A percentile compares a stretch with the other conserved stretches of the same genome.
These are phyloP conservation scores for Odonthalia washingtoniensis DNA, from an alignment of 31 red algal genomes.

Conservation along the genomic window DNA sequence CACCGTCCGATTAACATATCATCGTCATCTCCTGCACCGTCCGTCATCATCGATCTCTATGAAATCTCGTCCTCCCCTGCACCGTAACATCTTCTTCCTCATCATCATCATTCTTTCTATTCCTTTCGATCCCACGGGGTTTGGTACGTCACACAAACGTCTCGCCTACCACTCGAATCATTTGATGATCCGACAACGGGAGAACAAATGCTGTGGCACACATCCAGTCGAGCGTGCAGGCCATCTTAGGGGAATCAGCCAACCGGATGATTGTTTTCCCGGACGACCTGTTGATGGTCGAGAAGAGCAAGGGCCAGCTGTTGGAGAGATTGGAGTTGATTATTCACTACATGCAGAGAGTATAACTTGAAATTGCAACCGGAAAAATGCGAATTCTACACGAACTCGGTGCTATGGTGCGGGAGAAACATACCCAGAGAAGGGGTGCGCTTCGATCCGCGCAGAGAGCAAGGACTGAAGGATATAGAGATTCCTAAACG, in stretches of 20 bases:
- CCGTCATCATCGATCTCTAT: too few species aligned
- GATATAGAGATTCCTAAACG: not conserved
- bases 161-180: too few species aligned
- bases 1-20: too few species aligned
- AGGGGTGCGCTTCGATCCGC: constrained; percentile 10
- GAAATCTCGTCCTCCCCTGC: too few species aligned
- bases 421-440: constrained; percentile 18
- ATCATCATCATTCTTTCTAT: too few species aligned
- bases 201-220: constrained; percentile 21
- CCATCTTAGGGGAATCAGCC: not conserved
- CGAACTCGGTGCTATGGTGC: too few species aligned
- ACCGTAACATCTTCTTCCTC: too few species aligned
- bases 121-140: too few species aligned
- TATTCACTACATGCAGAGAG: constrained; percentile 14
- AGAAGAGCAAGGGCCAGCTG: not conserved
- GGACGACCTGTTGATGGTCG: constrained; percentile 42
- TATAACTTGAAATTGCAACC: not conserved
- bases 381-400: constrained; percentile 8
- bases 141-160: too few species aligned
- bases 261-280: constrained; percentile 33
- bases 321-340: not conserved
- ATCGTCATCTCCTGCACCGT: too few species aligned
- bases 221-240: constrained; percentile 4
- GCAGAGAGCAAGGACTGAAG: not conserved
- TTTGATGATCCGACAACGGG: too few species aligned